A percentile compares a stretch with the other conserved stretches of the same genome.
phyloP scores from a whole-genome alignment of 805 yeast species.

The Huiozyma sinensis region DNA sequence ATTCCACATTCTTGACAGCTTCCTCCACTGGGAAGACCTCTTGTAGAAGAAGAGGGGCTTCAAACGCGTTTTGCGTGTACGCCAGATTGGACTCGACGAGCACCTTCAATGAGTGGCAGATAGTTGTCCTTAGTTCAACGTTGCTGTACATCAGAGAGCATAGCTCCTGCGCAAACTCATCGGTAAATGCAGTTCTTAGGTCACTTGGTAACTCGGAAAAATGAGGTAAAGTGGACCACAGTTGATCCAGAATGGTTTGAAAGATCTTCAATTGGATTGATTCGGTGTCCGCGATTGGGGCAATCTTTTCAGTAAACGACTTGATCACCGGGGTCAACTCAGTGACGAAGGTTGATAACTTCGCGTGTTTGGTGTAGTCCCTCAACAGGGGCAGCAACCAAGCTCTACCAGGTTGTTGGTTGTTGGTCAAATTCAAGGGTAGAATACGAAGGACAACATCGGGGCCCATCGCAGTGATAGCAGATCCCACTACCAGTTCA shows the following conservation, averaged over 20 bases:
- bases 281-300: constrained; percentile 31
- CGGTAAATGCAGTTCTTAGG: constrained; percentile 50
- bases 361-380: constrained; percentile 70
- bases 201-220: constrained; percentile 84
- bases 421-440: constrained; percentile 64
- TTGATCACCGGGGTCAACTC: constrained; percentile 57
- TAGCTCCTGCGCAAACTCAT: constrained; percentile 65
- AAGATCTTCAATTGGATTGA: constrained; percentile 69
- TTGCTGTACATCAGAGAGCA: constrained; percentile 66
- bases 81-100: constrained; percentile 60
- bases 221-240: constrained; percentile 84
- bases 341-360: constrained; percentile 49
- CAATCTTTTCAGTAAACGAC: constrained; percentile 38
- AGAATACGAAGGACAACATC: constrained; percentile 61
- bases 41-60: constrained; percentile 46
- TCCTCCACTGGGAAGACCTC: constrained; percentile 48
- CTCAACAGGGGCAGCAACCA: constrained; percentile 89
- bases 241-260: constrained; percentile 78
- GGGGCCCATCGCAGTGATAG: constrained; percentile 77
- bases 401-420: constrained; percentile 70
- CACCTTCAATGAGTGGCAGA: constrained; percentile 71
- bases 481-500: constrained; percentile 70
- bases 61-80: constrained; percentile 49
- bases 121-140: constrained; percentile 64
- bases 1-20: constrained; percentile 49